These are phyloP conservation scores for Citrus glauca DNA, from an alignment of 345 rosid species.

Conservation along the genomic window DNA sequence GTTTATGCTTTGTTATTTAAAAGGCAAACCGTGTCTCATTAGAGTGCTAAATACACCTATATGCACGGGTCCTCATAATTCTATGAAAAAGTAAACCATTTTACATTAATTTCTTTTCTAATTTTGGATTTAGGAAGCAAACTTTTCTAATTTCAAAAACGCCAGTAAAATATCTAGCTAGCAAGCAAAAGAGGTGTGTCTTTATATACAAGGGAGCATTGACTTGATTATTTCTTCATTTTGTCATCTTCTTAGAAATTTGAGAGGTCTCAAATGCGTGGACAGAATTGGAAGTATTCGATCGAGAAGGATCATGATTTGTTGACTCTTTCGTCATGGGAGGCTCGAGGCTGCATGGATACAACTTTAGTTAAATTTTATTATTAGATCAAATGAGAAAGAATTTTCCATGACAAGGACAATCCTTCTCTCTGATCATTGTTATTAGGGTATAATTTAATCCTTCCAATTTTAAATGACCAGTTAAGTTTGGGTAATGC, in stretches of 20 bases:
- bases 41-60: constrained; percentile 9
- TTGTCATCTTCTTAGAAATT: constrained; percentile 10
- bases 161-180: neutral
- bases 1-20: constrained; percentile 15
- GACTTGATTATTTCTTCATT: neutral
- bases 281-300: constrained; percentile 14
- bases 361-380: neutral
- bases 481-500: no score
- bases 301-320: constrained; percentile 19
- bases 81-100: constrained; percentile 14
- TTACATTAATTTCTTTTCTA: neutral
- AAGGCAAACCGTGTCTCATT: constrained; percentile 47
- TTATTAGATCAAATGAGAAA: neutral
- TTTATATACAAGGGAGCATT: neutral
- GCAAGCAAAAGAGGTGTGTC: neutral
- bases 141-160: no score
- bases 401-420: constrained; percentile 42
- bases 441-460: no score
- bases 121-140: neutral
- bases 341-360: constrained; percentile 12
- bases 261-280: neutral
- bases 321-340: constrained; percentile 20
- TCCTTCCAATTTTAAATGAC: no score
- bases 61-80: constrained; percentile 21
- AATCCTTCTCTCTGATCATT: neutral